Percentiles rank a stretch among this genome's conserved stretches.
Evolutionary conservation across 257 asterid genomes (phyloP).

Genomic region (Nyctanthes arbortristis): DNA sequence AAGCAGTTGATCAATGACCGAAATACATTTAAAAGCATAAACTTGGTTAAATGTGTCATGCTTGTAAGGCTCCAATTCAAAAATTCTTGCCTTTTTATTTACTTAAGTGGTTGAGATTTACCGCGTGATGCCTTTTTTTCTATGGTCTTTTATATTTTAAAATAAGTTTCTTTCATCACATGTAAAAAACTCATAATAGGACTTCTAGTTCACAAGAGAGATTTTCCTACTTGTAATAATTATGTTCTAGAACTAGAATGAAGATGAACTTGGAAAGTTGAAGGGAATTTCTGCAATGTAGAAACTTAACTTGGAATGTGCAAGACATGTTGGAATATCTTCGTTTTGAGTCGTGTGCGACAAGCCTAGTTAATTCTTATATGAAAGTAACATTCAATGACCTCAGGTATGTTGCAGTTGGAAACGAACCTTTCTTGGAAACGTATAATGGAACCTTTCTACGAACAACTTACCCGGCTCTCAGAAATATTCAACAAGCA

Average conservation of each 20-base stretch:
- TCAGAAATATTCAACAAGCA: slow-evolving; percentile 48
- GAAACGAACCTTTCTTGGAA: slow-evolving; percentile 67
- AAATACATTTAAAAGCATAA: too few species aligned
- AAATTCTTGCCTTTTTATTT: too few species aligned
- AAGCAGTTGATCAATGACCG: too few species aligned
- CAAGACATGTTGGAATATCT: not conserved
- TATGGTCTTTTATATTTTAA: too few species aligned
- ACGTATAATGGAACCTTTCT: slow-evolving; percentile 64
- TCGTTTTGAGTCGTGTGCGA: not conserved
- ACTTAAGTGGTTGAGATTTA: too few species aligned
- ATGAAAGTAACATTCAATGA: not conserved
- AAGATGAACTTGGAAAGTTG: not conserved
- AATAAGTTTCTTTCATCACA: too few species aligned
- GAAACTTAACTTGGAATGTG: too few species aligned
- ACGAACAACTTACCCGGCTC: slow-evolving; percentile 53
- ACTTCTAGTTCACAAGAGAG: not conserved
- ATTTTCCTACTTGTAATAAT: not conserved
- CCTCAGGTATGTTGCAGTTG: slow-evolving; percentile 65
- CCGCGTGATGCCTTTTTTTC: too few species aligned
- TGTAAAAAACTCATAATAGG: too few species aligned
- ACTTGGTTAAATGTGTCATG: too few species aligned
- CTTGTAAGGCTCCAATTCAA: too few species aligned
- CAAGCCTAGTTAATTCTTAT: not conserved
- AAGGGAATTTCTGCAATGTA: too few species aligned
- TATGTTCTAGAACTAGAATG: not conserved